phyloP scores from a whole-genome alignment of 305 asterid genomes.

The Solanum hybrid region DNA sequence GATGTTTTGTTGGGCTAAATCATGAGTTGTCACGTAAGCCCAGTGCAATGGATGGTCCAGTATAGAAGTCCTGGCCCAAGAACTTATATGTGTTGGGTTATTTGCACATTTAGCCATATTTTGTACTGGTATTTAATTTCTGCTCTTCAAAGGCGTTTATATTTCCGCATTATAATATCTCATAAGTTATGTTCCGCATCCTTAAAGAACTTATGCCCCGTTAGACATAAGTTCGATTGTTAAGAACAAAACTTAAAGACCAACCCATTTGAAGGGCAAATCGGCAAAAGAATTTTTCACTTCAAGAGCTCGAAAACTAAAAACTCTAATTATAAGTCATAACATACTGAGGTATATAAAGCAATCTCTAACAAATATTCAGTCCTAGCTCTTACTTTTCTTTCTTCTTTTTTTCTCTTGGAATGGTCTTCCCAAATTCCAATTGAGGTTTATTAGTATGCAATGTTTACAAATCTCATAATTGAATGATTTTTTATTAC shows the following conservation, averaged over 20 bases:
- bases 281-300: too few species aligned
- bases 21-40: neutral
- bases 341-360: neutral
- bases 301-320: too few species aligned
- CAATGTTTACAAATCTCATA: neutral
- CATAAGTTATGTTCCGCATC: neutral
- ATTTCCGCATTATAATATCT: too few species aligned
- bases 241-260: neutral
- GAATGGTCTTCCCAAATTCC: neutral
- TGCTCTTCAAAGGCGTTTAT: too few species aligned
- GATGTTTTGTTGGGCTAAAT: neutral
- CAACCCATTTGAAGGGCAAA: neutral
- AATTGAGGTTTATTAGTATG: neutral
- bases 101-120: neutral
- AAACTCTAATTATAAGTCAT: neutral
- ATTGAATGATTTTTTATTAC: neutral
- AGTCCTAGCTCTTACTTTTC: neutral
- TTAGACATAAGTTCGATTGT: neutral
- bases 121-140: neutral
- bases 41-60: neutral
- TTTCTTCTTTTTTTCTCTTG: neutral
- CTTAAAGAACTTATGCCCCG: neutral
- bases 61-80: neutral
- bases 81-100: neutral
- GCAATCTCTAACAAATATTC: neutral